Evolutionary conservation across 1,139 yeast genomes (phyloP).

Genomic region (Blastobotrys malaysiensis): DNA sequence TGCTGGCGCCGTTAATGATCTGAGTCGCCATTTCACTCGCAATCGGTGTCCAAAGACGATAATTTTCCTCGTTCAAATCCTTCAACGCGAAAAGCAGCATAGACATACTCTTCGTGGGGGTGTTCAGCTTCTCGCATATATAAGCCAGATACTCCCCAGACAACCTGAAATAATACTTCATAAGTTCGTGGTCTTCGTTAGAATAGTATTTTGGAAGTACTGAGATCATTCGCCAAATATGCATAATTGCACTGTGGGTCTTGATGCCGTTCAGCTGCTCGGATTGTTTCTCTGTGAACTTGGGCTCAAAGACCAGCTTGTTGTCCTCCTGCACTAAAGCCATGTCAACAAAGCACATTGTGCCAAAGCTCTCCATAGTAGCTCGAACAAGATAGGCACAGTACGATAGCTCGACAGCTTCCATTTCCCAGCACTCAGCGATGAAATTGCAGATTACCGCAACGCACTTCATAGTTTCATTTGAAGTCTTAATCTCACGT

Average conservation of each 20-base stretch:
- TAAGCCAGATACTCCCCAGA: background rate
- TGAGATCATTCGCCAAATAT: constrained; percentile 1
- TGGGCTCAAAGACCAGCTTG: background rate
- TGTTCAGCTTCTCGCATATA: background rate
- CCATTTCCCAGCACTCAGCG: constrained; percentile 7
- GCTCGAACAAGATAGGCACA: background rate
- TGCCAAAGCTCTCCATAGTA: background rate
- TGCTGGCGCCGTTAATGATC: background rate
- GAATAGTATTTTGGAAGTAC: background rate
- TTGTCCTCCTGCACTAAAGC: background rate
- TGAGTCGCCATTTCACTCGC: background rate
- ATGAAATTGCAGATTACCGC: constrained; percentile 20
- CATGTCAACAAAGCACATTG: background rate
- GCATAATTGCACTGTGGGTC: background rate
- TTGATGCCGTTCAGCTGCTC: background rate
- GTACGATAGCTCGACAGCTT: background rate
- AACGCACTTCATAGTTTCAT: constrained; percentile 20
- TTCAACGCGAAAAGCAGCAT: background rate
- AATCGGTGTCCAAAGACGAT: background rate
- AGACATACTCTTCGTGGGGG: background rate
- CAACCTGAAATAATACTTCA: background rate
- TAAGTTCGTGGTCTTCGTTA: background rate
- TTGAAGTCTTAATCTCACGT: constrained; percentile 22
- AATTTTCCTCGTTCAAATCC: background rate
- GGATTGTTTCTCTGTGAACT: background rate